phyloP scores from a whole-genome alignment of 257 asterid species.

The Marsdenia floribunda region DNA sequence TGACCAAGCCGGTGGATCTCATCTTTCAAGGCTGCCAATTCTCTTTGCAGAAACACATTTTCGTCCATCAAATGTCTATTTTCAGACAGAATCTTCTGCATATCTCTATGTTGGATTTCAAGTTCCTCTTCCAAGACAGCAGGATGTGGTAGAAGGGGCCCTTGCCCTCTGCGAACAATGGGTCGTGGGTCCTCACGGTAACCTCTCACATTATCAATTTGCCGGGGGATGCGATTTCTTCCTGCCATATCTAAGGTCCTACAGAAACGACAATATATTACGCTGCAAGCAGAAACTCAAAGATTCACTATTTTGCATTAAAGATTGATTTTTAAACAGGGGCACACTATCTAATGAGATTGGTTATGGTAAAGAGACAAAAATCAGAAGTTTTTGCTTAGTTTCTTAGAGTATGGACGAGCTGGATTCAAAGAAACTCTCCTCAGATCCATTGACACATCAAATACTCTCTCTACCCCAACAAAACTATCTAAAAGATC shows the following conservation, averaged over 20 bases:
- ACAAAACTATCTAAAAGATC: background rate
- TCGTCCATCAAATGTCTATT: slow-evolving; percentile 72
- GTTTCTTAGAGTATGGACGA: background rate
- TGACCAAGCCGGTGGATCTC: slow-evolving; percentile 69
- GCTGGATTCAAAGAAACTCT: background rate
- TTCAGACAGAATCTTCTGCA: slow-evolving; percentile 57
- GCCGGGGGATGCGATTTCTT: slow-evolving; percentile 63
- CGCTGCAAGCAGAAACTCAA: background rate
- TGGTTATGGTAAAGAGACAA: background rate
- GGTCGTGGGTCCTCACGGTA: slow-evolving; percentile 49
- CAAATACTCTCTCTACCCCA: background rate
- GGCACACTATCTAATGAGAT: background rate
- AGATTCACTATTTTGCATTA: background rate
- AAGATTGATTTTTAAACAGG: background rate
- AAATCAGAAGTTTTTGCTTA: background rate
- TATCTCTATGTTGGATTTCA: slow-evolving; percentile 74
- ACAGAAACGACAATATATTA: background rate
- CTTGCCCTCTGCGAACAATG: slow-evolving; percentile 39
- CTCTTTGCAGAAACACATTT: slow-evolving; percentile 81
- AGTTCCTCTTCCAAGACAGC: slow-evolving; percentile 70
- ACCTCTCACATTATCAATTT: slow-evolving; percentile 41
- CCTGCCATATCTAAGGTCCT: slow-evolving; percentile 46
- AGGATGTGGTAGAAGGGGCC: slow-evolving; percentile 60
- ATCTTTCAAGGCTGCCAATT: slow-evolving; percentile 66
- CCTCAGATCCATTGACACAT: background rate